Evolutionary conservation across 1,139 yeast species (phyloP), one percentile per base, ranked within the genome.

Genomic region (Diutina pseudorugosa): DNA sequence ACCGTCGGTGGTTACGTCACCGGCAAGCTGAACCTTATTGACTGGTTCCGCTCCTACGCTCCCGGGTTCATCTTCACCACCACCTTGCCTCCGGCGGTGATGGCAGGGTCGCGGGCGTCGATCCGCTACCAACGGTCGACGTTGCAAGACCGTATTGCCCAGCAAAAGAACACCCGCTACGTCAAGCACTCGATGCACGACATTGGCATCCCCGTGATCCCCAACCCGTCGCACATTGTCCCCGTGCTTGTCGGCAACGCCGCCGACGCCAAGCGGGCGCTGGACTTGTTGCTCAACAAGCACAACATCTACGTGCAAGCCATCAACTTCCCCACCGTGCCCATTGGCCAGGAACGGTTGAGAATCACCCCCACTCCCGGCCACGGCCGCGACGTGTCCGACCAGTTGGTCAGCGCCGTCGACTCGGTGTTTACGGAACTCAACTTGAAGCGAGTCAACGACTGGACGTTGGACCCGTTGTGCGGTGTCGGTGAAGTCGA

Each of bases 291-390:
- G 64, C 81, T 93, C 73, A 77, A 85, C 57, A 83, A 87, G 62
- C 87, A 91, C 70, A 77, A 80, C 60, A 91, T 93, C 65, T 93
- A 93, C 65, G 98, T 94, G 52, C 99, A 93, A 72, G 96, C 98
- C 53, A 93, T 93, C 68, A 93, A 93, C 73, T 93, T 86, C 81
- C 99, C 99, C 54, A 93, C 98, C 27, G 98, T 93, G 55, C 86
- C 97, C 43, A 84, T 88, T 63, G 98, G 98, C 56, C 84, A 90
- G 59, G 99, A 93, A 72, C 83, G 98, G 67, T 80, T 93, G 65
- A 83, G 99, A 71, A 84, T 93, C 64, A 93, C 98, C 19, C 98
- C 99, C 53, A 91, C 98, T 47, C 99, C 99, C 45, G 98, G 97
- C 53, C 99, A 93, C 68, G 80, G 82, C 36, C 76, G 82, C 55